phyloP scores from a whole-genome alignment of 345 rosid species.

The Eutrema yunnanense region DNA sequence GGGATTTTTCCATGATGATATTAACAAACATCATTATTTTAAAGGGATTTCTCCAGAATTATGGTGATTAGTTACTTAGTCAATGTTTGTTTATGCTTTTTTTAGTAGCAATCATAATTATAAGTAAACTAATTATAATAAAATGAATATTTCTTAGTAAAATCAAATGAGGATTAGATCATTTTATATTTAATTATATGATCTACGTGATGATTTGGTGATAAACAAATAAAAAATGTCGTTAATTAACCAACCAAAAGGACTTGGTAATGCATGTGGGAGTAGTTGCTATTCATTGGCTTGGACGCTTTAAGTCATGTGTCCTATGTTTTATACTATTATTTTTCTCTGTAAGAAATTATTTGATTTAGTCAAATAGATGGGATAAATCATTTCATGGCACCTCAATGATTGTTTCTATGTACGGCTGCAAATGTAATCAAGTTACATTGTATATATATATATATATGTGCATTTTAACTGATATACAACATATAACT shows the following conservation, averaged over 20 bases:
- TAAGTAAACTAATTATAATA: neutral
- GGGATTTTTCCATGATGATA: neutral
- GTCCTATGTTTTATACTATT: constrained; percentile 24
- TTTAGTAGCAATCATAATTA: too few relatives aligned
- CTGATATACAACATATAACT: neutral
- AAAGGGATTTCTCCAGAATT: neutral
- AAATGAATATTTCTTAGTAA: neutral
- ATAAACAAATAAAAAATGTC: constrained; percentile 13
- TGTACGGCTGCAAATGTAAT: constrained; percentile 5
- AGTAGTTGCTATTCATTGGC: constrained; percentile 16
- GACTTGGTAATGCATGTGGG: constrained; percentile 26
- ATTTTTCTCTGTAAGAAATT: neutral
- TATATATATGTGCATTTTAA: neutral
- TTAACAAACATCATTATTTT: too few relatives aligned
- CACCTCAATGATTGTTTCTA: constrained; percentile 23
- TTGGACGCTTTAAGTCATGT: constrained; percentile 19
- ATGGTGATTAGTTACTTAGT: neutral
- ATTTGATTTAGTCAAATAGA: constrained; percentile 14
- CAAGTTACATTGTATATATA: neutral
- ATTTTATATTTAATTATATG: neutral
- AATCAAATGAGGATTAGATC: neutral
- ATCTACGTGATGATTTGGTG: neutral
- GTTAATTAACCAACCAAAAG: constrained; percentile 19
- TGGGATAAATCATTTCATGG: constrained; percentile 6
- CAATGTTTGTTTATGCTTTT: neutral